These are phyloP conservation scores for Metarhizium brunneum DNA, from an alignment of 2,329 filamentous ascomycete genomes.

Conservation along the genomic window DNA sequence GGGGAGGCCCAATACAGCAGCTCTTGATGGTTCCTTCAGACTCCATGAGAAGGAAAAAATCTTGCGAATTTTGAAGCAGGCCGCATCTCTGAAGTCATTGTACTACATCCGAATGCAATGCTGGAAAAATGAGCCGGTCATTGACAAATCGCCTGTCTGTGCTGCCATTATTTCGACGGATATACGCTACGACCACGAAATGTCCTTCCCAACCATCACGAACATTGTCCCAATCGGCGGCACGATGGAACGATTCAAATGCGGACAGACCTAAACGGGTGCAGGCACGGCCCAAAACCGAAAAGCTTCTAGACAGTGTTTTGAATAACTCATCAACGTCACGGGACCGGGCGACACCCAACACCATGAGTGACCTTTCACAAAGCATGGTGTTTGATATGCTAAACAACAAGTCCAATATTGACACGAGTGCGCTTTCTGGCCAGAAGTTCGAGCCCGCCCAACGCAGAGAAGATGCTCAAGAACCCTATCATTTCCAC, in stretches of 20 bases:
- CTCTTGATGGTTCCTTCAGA: not conserved
- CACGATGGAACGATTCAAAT: slow-evolving; percentile 17
- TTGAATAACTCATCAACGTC: slow-evolving; percentile 18
- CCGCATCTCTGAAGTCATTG: not conserved
- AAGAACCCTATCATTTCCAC: slow-evolving; percentile 75
- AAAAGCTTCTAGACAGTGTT: slow-evolving; percentile 23
- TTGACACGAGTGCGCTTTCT: slow-evolving; percentile 24
- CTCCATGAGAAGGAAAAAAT: not conserved
- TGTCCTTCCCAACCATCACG: slow-evolving; percentile 17
- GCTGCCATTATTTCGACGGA: slow-evolving; percentile 23
- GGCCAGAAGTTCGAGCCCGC: slow-evolving; percentile 11
- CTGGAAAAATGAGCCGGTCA: slow-evolving; percentile 33
- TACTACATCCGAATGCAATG: slow-evolving; percentile 10
- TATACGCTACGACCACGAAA: slow-evolving; percentile 13
- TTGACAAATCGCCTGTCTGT: slow-evolving; percentile 33
- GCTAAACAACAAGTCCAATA: slow-evolving; percentile 21
- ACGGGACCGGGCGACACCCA: slow-evolving; percentile 11
- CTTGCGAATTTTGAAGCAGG: not conserved
- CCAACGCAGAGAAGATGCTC: slow-evolving; percentile 24
- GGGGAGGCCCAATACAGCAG: not conserved
- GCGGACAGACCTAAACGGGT: slow-evolving; percentile 13
- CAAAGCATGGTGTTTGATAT: slow-evolving; percentile 31
- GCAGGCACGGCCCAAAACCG: slow-evolving; percentile 17
- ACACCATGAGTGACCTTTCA: slow-evolving; percentile 24
- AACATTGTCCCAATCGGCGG: slow-evolving; percentile 30